Base-by-base conservation (phyloP, 2,329 filamentous ascomycete species). In the Nothophoma quercina region DNA sequence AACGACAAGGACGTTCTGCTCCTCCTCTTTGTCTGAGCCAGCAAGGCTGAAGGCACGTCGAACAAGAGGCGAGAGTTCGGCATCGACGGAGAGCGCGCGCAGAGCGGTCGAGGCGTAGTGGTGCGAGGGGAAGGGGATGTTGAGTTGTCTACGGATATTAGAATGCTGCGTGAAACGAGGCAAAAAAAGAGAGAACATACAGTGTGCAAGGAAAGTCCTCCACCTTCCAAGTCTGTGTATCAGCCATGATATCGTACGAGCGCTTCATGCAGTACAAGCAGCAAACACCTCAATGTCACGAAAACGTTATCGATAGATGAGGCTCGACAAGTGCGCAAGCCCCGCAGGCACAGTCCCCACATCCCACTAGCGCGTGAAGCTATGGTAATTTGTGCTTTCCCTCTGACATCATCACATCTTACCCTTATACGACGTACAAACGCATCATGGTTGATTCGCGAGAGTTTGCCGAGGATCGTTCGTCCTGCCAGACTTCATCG, bases 21-120 rank as follows among this genome's bases (percentile, higher is more conserved):
- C 53, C 73, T 71, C 58, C 13, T 62, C 52, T n/a, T n/a, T n/a
- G n/a, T n/a, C n/a, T n/a, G n/a, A n/a, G 12, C 45, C 43, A 13
- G 59, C 52, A 41, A 91, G 79, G 32, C 82, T 79, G 60, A 97
- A 88, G 1, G 82, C 79, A 51, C 93, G 87, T 36, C 81, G 83
- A 48, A 98, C 93, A 9, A 95, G 84, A 12, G 89, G 85, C 1
- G 93, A 98, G 41, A 98, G 83, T 73, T 99, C 95, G 56, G 87
- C 83, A 76, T 99, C 95, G 63, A 98, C 93, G 52, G 87, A 81
- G 34, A 98, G 83, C 30, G 91, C 85, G 63, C 84, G 83, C 28
- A 90, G 82, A 34, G 93, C 92, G 39, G 89, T 86, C 38, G 81
- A 82, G 44, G 93, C 92, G 38, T 97, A 86, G 57, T 90, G 88